phyloP scores from a whole-genome alignment of 331 rosid species.

The Stylosanthes scabra region DNA sequence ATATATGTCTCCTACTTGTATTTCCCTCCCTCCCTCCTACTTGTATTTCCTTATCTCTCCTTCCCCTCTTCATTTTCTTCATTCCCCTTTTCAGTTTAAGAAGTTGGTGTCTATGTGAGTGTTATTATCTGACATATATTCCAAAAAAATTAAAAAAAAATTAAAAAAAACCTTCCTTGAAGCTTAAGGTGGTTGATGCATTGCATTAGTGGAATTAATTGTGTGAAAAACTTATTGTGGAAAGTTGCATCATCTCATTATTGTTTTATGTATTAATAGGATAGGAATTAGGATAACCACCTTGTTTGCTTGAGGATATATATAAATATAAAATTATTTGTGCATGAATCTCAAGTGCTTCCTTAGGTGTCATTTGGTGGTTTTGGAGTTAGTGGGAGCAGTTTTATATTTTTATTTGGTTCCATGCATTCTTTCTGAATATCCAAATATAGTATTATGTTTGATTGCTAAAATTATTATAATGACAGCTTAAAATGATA shows the following conservation, averaged over 20 bases:
- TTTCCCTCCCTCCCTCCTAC: slow-evolving; percentile 42
- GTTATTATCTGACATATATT: slow-evolving; percentile 52
- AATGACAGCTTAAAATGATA: too few relatives aligned
- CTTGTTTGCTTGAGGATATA: slow-evolving; percentile 51
- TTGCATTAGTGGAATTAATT: slow-evolving; percentile 57
- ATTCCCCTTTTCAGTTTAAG: slow-evolving; percentile 53
- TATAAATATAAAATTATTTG: slow-evolving; percentile 44
- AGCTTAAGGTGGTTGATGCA: slow-evolving; percentile 63
- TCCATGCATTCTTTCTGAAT: too few relatives aligned
- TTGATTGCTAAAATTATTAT: not conserved
- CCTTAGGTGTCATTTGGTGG: slow-evolving; percentile 4
- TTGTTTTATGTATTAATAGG: too few relatives aligned
- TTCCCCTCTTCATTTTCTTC: slow-evolving; percentile 46
- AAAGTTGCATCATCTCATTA: slow-evolving; percentile 55
- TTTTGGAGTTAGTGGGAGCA: not conserved
- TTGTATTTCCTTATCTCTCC: slow-evolving; percentile 34
- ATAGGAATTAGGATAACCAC: slow-evolving; percentile 62
- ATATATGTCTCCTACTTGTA: slow-evolving; percentile 41
- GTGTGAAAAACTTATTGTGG: slow-evolving; percentile 63
- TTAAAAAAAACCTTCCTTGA: slow-evolving; percentile 39
- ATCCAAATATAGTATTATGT: too few relatives aligned
- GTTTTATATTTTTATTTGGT: not conserved
- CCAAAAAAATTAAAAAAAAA: slow-evolving; percentile 12
- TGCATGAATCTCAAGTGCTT: slow-evolving; percentile 2
- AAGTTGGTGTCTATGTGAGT: slow-evolving; percentile 67